A percentile compares a stretch with the other conserved stretches of the same genome.
Conservation (phyloP, 805 yeast species). For the Saccharomycopsis fermentans region DNA sequence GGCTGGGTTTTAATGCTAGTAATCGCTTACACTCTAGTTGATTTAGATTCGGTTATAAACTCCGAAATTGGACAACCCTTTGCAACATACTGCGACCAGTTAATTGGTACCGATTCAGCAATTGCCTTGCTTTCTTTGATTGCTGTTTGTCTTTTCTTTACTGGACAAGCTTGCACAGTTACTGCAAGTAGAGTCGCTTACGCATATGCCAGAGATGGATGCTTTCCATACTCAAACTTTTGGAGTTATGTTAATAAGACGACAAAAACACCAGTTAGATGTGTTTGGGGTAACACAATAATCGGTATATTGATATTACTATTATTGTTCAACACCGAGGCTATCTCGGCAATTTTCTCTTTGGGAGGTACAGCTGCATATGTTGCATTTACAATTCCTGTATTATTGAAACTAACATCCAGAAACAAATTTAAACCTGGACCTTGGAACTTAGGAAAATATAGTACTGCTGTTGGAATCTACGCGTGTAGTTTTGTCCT, state of each 20-base stretch:
- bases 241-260: constrained; percentile 48
- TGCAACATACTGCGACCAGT: constrained; percentile 54
- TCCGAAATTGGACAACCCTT: constrained; percentile 48
- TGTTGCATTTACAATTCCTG: constrained; percentile 34
- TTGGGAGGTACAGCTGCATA: constrained; percentile 34
- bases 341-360: constrained; percentile 38
- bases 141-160: constrained; percentile 50
- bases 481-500: constrained; percentile 43
- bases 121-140: constrained; percentile 50
- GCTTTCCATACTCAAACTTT: constrained; percentile 49
- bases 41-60: constrained; percentile 32
- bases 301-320: constrained; percentile 30
- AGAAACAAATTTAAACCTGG: constrained; percentile 50
- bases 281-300: constrained; percentile 36
- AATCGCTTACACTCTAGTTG: constrained; percentile 44
- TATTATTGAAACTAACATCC: constrained; percentile 30
- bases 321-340: constrained; percentile 30
- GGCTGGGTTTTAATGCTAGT: constrained; percentile 50
- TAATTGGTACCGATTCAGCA: constrained; percentile 57
- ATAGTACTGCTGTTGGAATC: constrained; percentile 38
- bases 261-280: constrained; percentile 55
- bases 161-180: constrained; percentile 51
- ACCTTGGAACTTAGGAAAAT: constrained; percentile 50
- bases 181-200: constrained; percentile 61
- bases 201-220: constrained; percentile 71